Conservation (phyloP, 352 stramenopile species). For the Phytophthora nicotianae region DNA sequence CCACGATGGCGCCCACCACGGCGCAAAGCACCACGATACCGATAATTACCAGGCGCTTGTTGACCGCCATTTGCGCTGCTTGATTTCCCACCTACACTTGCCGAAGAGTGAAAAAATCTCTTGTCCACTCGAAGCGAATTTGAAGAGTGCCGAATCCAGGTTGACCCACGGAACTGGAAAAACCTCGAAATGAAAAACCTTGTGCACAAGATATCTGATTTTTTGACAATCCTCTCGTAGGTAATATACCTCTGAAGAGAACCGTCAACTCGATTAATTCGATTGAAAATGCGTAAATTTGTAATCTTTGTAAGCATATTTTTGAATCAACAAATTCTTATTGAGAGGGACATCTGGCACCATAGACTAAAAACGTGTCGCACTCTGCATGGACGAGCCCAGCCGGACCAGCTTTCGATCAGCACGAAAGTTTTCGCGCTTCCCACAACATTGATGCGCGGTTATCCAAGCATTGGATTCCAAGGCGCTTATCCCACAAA, state of each 20-base stretch:
- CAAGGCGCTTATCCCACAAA: constrained; percentile 5
- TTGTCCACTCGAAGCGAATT: constrained; percentile 20
- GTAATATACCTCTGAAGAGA: background rate
- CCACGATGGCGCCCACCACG: constrained; percentile 49
- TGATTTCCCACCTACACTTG: constrained; percentile 4
- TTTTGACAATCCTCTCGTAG: background rate
- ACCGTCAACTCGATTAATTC: background rate
- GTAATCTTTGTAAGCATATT: background rate
- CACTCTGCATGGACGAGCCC: constrained; percentile 8
- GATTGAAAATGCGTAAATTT: background rate
- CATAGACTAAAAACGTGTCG: constrained; percentile 20
- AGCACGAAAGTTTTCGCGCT: constrained; percentile 13
- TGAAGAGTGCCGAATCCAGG: constrained; percentile 14
- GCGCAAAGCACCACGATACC: constrained; percentile 50
- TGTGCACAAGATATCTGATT: constrained; percentile 7
- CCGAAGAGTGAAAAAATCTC: background rate
- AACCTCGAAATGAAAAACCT: constrained; percentile 4
- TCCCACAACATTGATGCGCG: background rate
- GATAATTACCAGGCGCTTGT: constrained; percentile 53
- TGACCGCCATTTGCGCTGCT: constrained; percentile 27
- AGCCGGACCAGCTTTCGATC: constrained; percentile 12
- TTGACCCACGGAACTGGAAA: constrained; percentile 25
- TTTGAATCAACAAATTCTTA: background rate
- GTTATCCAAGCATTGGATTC: background rate
- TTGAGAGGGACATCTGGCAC: background rate